Evolutionary conservation across 2,329 filamentous ascomycete genomes (phyloP).

Genomic region (Alternaria sp.): DNA sequence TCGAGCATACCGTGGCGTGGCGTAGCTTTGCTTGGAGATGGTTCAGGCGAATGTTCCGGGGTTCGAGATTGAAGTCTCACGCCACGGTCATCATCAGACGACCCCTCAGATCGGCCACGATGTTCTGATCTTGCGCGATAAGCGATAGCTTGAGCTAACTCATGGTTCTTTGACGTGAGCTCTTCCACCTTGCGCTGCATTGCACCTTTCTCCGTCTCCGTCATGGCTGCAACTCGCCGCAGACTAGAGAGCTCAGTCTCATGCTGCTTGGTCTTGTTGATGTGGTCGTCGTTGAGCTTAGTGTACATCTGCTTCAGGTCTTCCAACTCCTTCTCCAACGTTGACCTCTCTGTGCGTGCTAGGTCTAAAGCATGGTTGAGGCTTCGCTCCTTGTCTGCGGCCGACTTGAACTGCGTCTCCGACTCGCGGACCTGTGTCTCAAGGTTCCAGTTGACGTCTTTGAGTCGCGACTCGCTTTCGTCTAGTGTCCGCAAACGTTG

Average conservation of each 20-base stretch:
- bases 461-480: conserved; percentile 94
- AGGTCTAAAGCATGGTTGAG: conserved; percentile 75
- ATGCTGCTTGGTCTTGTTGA: conserved; percentile 78
- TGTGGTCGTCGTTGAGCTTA: conserved; percentile 82
- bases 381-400: conserved; percentile 82
- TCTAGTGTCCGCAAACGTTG: conserved; percentile 84
- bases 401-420: conserved; percentile 75
- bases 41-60: conserved; percentile 88
- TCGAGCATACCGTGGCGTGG: conserved; percentile 92
- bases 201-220: conserved; percentile 78
- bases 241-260: conserved; percentile 87
- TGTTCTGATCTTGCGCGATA: conserved; percentile 74
- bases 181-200: conserved; percentile 90
- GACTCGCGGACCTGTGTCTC: conserved; percentile 92
- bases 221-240: conserved; percentile 79
- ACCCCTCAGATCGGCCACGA: conserved; percentile 65
- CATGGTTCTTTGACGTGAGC: conserved; percentile 85
- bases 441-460: conserved; percentile 98
- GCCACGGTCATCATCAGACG: conserved; percentile 46
- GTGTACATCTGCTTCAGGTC: conserved; percentile 83
- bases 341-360: conserved; percentile 76
- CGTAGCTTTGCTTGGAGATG: conserved; percentile 89
- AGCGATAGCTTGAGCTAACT: conserved; percentile 84
- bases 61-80: conserved; percentile 70
- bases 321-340: conserved; percentile 85